A percentile compares a stretch with the other conserved stretches of the same genome.
Evolutionary conservation across 129 eudicot species (phyloP).

Genomic region (Pulicaria dysenterica): DNA sequence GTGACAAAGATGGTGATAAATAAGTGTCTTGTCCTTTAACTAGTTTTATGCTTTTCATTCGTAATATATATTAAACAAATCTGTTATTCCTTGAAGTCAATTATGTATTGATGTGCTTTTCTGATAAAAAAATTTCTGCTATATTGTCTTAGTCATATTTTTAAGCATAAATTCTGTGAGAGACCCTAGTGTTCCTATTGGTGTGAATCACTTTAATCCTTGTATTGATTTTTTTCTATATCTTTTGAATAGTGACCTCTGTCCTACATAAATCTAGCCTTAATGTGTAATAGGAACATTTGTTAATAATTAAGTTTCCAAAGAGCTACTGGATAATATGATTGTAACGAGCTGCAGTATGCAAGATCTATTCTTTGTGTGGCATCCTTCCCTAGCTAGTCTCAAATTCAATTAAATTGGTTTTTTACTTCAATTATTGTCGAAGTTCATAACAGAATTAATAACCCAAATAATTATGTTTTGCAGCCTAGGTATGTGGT

Average conservation of each 20-base stretch:
- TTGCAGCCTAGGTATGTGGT: conserved; percentile 99
- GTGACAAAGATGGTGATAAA: too few relatives aligned
- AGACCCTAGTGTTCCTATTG: not conserved
- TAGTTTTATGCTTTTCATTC: not conserved
- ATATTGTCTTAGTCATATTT: not conserved
- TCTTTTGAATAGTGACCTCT: not conserved
- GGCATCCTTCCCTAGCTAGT: not conserved
- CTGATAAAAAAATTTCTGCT: not conserved
- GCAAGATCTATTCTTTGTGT: not conserved
- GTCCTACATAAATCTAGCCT: not conserved
- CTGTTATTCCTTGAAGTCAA: not conserved
- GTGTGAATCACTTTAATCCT: not conserved
- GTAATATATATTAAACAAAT: not conserved
- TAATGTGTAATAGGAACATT: not conserved
- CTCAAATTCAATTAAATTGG: not conserved
- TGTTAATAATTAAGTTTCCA: not conserved
- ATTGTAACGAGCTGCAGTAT: not conserved
- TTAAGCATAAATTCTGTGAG: too few relatives aligned
- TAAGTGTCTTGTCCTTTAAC: not conserved
- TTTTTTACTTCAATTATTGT: not conserved
- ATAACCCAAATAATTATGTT: not conserved
- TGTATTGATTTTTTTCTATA: not conserved
- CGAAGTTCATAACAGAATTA: too few relatives aligned
- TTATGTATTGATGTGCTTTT: not conserved
- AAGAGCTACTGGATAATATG: not conserved